Conservation (phyloP, 345 rosid genomes). For the Populus deltoides region DNA sequence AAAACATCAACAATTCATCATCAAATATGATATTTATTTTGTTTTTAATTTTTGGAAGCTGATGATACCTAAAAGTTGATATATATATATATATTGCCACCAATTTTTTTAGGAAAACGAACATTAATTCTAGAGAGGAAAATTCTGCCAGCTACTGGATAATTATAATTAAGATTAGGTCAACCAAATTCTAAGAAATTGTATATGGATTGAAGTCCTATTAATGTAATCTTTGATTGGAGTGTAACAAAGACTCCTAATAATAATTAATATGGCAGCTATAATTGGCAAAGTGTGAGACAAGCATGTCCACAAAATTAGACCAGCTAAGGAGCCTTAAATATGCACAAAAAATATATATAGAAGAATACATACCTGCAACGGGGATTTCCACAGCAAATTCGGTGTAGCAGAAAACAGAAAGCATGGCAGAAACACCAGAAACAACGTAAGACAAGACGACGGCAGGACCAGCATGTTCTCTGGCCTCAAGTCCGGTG, state of each 20-base stretch:
- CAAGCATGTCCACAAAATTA: background rate
- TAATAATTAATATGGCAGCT: background rate
- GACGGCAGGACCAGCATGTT: slow-evolving; percentile 8
- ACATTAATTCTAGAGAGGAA: too few species aligned
- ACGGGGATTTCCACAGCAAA: slow-evolving; percentile 9
- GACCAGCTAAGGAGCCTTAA: too few species aligned
- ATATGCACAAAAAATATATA: background rate
- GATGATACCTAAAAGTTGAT: background rate
- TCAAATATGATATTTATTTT: background rate
- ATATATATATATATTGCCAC: background rate
- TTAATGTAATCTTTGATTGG: too few species aligned
- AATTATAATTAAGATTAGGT: too few species aligned
- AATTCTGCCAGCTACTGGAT: too few species aligned
- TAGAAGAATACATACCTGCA: background rate
- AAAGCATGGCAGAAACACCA: slow-evolving; percentile 14
- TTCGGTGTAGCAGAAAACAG: slow-evolving; percentile 18
- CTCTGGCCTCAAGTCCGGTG: background rate
- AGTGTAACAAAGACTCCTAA: too few species aligned
- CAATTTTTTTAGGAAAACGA: background rate
- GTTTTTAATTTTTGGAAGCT: too few species aligned
- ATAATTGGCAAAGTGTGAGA: background rate
- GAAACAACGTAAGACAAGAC: slow-evolving; percentile 11
- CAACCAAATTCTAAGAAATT: too few species aligned
- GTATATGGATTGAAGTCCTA: too few species aligned
- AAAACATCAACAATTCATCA: background rate